Conservation (phyloP, 306 rosid species). For the Senna tora region DNA sequence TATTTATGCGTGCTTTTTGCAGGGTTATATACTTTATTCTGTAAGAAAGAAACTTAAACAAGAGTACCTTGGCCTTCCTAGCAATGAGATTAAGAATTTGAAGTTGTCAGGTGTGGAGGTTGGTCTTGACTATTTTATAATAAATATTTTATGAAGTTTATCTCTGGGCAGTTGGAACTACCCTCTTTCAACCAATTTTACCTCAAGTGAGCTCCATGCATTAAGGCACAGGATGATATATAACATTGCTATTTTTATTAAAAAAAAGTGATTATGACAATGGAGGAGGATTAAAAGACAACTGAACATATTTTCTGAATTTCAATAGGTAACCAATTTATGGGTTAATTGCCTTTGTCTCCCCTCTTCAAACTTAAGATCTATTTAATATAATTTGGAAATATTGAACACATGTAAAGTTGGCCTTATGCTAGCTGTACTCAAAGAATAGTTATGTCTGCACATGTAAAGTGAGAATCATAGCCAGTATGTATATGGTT, state of each 20-base stretch:
- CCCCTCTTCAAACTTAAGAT: slow-evolving; percentile 15
- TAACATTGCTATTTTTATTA: no score
- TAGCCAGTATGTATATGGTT: no score
- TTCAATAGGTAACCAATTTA: slow-evolving; percentile 3
- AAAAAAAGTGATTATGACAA: neutral
- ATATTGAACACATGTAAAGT: neutral
- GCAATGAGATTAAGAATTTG: slow-evolving; percentile 69
- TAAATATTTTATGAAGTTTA: slow-evolving; percentile 32
- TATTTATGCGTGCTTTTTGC: slow-evolving; percentile 43
- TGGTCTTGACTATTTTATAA: slow-evolving; percentile 44
- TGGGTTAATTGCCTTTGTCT: neutral
- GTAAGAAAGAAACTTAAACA: slow-evolving; percentile 80
- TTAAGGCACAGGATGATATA: neutral
- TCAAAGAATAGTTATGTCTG: neutral
- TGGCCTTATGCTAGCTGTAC: neutral
- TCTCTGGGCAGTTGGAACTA: slow-evolving; percentile 18
- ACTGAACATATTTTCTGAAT: slow-evolving; percentile 10
- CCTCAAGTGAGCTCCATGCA: neutral
- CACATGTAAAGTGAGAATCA: no score
- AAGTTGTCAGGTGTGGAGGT: slow-evolving; percentile 88
- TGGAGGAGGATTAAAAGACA: neutral
- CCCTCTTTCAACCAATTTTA: slow-evolving; percentile 10
- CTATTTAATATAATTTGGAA: neutral
- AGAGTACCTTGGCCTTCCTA: slow-evolving; percentile 64
- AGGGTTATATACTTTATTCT: slow-evolving; percentile 84